These are phyloP conservation scores for Lyophyllum decastes DNA, from an alignment of 768 basidiomycete genomes.

Conservation along the genomic window DNA sequence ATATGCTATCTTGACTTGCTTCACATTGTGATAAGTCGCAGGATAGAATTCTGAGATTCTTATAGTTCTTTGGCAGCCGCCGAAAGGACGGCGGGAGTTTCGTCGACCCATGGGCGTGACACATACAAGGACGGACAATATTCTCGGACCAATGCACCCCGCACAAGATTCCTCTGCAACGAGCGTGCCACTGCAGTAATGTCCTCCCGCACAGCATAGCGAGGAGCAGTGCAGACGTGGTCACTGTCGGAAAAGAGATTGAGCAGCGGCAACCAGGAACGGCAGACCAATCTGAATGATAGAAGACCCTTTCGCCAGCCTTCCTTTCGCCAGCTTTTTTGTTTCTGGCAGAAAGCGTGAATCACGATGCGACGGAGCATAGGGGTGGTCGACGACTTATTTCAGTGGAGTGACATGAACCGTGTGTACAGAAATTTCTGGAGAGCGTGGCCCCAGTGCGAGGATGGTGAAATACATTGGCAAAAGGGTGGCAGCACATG, in stretches of 20 bases:
- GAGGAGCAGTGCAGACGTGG: too few species aligned
- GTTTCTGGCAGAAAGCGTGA: not conserved
- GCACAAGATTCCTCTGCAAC: not conserved
- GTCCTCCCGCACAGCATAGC: too few species aligned
- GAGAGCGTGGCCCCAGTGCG: too few species aligned
- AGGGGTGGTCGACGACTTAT: not conserved
- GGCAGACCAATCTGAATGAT: not conserved
- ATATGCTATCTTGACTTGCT: not conserved
- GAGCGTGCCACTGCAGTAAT: not conserved
- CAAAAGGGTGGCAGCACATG: conserved; percentile 6
- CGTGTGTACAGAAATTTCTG: too few species aligned
- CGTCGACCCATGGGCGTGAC: not conserved
- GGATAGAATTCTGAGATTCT: not conserved
- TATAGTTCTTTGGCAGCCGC: not conserved
- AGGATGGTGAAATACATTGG: too few species aligned
- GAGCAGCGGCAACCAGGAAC: not conserved
- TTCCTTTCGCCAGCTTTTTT: too few species aligned
- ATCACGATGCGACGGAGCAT: not conserved
- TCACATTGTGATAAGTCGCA: not conserved
- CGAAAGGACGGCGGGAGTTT: not conserved
- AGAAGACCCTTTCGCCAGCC: not conserved
- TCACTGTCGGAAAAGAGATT: not conserved
- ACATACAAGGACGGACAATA: not conserved
- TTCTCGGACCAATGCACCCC: not conserved
- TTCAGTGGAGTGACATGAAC: too few species aligned